Conservation (phyloP, 305 asterid genomes). For the Fraxinus ornus region DNA sequence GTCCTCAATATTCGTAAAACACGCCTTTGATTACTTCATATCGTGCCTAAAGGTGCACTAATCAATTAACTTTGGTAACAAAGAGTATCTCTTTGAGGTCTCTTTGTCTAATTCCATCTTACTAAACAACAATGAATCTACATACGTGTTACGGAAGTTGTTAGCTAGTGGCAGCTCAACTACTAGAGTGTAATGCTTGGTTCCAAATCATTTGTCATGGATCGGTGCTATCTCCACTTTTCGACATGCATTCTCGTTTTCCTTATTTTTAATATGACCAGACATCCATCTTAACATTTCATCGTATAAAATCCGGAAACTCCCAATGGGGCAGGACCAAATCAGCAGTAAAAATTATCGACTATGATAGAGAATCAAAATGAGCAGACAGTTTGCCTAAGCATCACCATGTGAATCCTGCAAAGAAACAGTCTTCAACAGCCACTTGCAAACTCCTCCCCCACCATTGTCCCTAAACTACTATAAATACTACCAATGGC, state of each 20-base stretch:
- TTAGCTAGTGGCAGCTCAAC: neutral
- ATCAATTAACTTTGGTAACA: neutral
- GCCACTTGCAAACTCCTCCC: slow-evolving; percentile 23
- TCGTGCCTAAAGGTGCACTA: neutral
- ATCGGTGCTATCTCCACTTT: neutral
- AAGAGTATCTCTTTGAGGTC: neutral
- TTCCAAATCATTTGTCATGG: neutral
- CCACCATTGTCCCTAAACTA: slow-evolving; percentile 28
- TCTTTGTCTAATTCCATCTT: neutral
- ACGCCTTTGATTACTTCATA: neutral
- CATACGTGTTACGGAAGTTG: neutral
- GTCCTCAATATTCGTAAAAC: neutral
- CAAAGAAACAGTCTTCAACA: slow-evolving; percentile 46
- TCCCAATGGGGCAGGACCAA: neutral
- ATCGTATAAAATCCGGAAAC: neutral
- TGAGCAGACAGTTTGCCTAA: slow-evolving; percentile 50
- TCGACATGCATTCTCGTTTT: neutral
- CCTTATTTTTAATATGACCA: neutral
- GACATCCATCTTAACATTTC: neutral
- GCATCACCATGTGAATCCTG: slow-evolving; percentile 67
- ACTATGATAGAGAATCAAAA: slow-evolving; percentile 22
- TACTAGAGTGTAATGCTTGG: neutral
- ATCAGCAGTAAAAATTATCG: slow-evolving; percentile 9
- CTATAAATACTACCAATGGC: slow-evolving; percentile 46
- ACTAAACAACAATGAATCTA: neutral